Evolutionary conservation across 1,139 yeast genomes (phyloP), one percentile per base, ranked within the genome.

Genomic region (Scheffersomyces quercinus): DNA sequence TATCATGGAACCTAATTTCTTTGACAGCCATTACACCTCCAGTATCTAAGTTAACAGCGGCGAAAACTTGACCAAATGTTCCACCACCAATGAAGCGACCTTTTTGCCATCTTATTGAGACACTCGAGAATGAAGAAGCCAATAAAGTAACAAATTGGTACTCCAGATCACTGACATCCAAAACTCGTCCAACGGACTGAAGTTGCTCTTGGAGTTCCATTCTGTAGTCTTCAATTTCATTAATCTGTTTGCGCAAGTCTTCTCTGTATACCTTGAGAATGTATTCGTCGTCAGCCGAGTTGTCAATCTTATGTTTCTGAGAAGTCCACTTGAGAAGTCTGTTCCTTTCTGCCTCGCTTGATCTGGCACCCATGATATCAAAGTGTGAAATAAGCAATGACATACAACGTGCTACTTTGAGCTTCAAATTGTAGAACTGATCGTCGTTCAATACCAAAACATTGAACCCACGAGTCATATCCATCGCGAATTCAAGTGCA

Each of bases 21-120:
- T 93, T 93, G 24, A 93, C 99, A 0, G 99, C 99, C 87, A 93
- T 83, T 2, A 91, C 88, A 39, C 95, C 96, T 58, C 98, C 98
- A 14, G 96, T 89, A 53, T 91, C 98, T 52, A 93, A 77, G 59
- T 93, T 90, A 29, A 89, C 87, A 0, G 97, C 96, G 0, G 95
- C 90, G 63, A 80, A 93, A 2, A 93, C 99, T 46, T 88, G 83
- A 9, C 99, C 99, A 73, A 93, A 95, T 0, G 97, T 83, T 38
- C 99, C 99, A 36, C 96, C 95, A 4, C 99, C 99, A 56, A 93
- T 82, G 56, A 83, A 90, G 46, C 86, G 81, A 39, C 97, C 96
- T 67, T 93, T 95, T 63, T 93, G 97, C 99, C 99, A 93, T 63
- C 97, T 83, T 49, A 93, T 90, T 1, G 97, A 86, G 28, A 91